phyloP scores from a whole-genome alignment of 768 basidiomycete species.

The Tricholoma flavovirens region DNA sequence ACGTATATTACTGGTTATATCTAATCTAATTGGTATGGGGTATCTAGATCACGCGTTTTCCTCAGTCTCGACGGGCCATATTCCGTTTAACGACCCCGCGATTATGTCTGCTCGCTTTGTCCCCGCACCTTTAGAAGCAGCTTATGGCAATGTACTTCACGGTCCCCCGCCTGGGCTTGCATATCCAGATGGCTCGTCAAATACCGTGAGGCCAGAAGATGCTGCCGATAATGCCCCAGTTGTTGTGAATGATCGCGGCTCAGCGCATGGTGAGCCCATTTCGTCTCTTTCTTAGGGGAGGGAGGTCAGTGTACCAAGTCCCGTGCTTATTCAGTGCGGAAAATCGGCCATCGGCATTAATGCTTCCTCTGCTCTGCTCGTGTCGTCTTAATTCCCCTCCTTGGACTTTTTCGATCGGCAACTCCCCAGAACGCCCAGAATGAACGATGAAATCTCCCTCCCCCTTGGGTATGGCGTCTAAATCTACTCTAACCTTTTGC shows the following conservation, averaged over 20 bases:
- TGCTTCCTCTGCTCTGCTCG: slow-evolving; percentile 35
- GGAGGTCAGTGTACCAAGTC: slow-evolving; percentile 85
- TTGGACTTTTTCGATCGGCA: slow-evolving; percentile 34
- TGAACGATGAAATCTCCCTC: slow-evolving; percentile 36
- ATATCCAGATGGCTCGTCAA: slow-evolving; percentile 30
- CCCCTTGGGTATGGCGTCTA: slow-evolving; percentile 41
- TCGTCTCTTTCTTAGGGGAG: slow-evolving; percentile 58
- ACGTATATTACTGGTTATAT: slow-evolving; percentile 7
- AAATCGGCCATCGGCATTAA: slow-evolving; percentile 70
- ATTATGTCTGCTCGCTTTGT: slow-evolving; percentile 74
- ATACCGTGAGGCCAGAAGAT: slow-evolving; percentile 1
- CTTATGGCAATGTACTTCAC: slow-evolving; percentile 32
- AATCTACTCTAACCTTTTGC: slow-evolving; percentile 45
- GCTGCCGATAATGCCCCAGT: slow-evolving; percentile 21
- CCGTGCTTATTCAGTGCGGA: slow-evolving; percentile 88
- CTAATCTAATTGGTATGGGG: not conserved
- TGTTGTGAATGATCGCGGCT: slow-evolving; percentile 29
- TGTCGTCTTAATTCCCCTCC: slow-evolving; percentile 25
- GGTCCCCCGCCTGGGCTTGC: slow-evolving; percentile 69
- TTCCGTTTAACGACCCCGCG: slow-evolving; percentile 67
- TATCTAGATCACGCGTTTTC: slow-evolving; percentile 12
- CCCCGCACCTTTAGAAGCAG: slow-evolving; percentile 29
- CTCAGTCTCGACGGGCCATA: slow-evolving; percentile 20
- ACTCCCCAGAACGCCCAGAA: slow-evolving; percentile 18
- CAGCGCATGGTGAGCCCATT: slow-evolving; percentile 63